Percentiles rank a stretch among this genome's conserved stretches.
These are phyloP conservation scores for Entomophthora muscae DNA, from an alignment of 371 early-diverging fungal genomes.

Conservation along the genomic window DNA sequence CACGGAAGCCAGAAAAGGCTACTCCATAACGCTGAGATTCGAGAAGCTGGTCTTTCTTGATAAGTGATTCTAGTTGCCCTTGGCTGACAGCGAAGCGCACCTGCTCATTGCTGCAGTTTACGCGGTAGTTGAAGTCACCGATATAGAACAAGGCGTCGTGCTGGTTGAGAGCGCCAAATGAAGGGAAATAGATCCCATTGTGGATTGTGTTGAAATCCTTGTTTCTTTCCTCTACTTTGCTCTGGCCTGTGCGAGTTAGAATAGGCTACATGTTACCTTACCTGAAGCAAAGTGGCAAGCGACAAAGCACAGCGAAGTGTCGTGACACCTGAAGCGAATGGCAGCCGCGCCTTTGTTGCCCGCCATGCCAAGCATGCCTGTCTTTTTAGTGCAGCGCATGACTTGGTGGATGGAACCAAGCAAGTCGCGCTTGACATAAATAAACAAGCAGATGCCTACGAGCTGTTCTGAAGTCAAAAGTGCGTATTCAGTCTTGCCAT, in stretches of 20 bases:
- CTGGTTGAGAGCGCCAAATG: conserved; percentile 43
- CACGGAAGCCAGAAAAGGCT: conserved; percentile 64
- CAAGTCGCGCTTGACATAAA: not conserved
- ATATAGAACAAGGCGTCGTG: conserved; percentile 76
- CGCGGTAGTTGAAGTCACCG: conserved; percentile 82
- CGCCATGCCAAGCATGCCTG: conserved; percentile 2
- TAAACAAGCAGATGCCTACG: conserved; percentile 4
- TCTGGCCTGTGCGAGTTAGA: conserved; percentile 23
- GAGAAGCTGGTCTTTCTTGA: conserved; percentile 11
- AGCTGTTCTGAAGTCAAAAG: conserved; percentile 1
- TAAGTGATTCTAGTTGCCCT: conserved; percentile 22
- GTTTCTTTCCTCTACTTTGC: conserved; percentile 65
- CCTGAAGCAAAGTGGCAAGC: conserved; percentile 91
- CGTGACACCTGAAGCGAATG: conserved; percentile 64
- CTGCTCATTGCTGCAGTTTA: conserved; percentile 13
- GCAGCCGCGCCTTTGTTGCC: conserved; percentile 84
- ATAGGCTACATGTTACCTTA: conserved; percentile 8
- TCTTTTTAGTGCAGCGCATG: not conserved
- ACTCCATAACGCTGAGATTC: conserved; percentile 35
- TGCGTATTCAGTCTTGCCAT: not conserved
- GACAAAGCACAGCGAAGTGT: conserved; percentile 75
- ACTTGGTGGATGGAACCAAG: not conserved
- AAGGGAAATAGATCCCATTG: conserved; percentile 45
- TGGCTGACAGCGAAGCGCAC: conserved; percentile 16
- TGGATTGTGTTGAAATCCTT: conserved; percentile 65